Percentiles rank a stretch among this genome's conserved stretches.
These are phyloP conservation scores for Cryphonectria carpinicola DNA, from an alignment of 2,329 filamentous ascomycete species.

Conservation along the genomic window DNA sequence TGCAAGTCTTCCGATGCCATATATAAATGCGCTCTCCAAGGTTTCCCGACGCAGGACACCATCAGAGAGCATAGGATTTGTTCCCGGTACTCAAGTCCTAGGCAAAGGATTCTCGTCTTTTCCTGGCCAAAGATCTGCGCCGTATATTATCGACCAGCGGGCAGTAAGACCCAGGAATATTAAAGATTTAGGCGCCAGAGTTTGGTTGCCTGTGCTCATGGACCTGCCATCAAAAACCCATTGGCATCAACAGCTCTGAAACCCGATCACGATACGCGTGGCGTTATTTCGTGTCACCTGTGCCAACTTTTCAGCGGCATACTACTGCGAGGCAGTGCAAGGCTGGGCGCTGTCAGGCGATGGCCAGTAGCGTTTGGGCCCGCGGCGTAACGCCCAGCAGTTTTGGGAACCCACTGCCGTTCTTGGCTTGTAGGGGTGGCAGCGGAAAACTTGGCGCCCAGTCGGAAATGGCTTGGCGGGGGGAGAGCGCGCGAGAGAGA, in stretches of 20 bases:
- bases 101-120: background rate
- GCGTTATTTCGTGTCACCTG: background rate
- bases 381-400: background rate
- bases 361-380: background rate
- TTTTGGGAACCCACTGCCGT: background rate
- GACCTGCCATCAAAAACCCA: background rate
- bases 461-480: slow-evolving; percentile 6
- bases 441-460: slow-evolving; percentile 12
- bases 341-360: background rate
- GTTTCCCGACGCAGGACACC: background rate
- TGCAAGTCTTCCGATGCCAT: background rate
- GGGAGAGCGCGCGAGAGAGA: too few relatives aligned
- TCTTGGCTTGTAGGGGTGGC: slow-evolving; percentile 10
- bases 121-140: background rate
- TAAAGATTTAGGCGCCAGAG: background rate
- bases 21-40: background rate
- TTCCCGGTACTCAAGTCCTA: too few relatives aligned
- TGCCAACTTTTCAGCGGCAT: background rate
- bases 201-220: background rate
- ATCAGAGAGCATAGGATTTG: too few relatives aligned
- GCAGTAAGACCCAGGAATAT: background rate
- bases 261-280: background rate
- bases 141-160: background rate
- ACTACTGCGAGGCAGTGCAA: slow-evolving; percentile 6
- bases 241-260: background rate